These are phyloP conservation scores for Rhynchospora pubera DNA, from an alignment of 176 grass and related monocot genomes.

Conservation along the genomic window DNA sequence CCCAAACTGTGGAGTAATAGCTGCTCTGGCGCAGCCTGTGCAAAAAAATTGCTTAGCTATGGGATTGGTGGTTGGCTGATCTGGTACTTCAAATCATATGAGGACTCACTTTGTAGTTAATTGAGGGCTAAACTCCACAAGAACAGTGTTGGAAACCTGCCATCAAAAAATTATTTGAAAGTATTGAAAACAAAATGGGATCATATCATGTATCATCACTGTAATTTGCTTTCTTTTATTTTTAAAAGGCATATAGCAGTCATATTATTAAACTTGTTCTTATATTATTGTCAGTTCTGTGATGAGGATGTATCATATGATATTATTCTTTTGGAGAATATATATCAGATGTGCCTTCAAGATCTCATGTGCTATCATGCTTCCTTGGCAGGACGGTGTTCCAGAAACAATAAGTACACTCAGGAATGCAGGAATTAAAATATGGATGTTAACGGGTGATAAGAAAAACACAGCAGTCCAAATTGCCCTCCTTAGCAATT, in stretches of 20 bases:
- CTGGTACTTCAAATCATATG: no score
- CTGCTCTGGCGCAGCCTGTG: background rate
- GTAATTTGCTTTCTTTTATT: background rate
- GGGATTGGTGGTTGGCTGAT: background rate
- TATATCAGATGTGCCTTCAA: background rate
- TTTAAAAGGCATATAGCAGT: background rate
- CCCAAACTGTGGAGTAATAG: background rate
- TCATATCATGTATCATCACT: background rate
- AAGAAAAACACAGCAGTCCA: constrained; percentile 90
- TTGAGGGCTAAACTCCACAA: background rate
- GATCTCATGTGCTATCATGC: background rate
- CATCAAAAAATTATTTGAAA: background rate
- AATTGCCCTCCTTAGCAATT: constrained; percentile 82
- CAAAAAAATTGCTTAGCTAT: background rate
- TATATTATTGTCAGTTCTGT: background rate
- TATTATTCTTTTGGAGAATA: background rate
- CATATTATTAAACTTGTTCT: background rate
- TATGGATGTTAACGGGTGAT: constrained; percentile 97
- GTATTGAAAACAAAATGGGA: background rate
- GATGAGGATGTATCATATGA: background rate
- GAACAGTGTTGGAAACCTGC: background rate
- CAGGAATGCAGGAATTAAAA: constrained; percentile 86
- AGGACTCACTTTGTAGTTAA: no score
- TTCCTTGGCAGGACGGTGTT: constrained; percentile 62
- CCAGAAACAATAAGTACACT: constrained; percentile 89